A percentile compares a stretch with the other conserved stretches of the same genome.
phyloP scores from a whole-genome alignment of 2,329 filamentous ascomycete species.

The Fusarium foetens region DNA sequence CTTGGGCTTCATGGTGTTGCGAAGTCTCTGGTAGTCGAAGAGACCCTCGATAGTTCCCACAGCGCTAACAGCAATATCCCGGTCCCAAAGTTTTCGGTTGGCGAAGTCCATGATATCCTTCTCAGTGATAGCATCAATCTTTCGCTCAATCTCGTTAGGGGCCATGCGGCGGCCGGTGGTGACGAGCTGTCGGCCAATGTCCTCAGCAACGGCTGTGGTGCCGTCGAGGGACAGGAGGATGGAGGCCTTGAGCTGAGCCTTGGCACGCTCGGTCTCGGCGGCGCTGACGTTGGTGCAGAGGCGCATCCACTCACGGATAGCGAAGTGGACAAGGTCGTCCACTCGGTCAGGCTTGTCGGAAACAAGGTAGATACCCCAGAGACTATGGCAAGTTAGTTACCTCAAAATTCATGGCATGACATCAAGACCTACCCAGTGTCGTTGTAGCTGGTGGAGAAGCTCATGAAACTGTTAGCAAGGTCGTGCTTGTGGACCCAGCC shows the following conservation, averaged over 20 bases:
- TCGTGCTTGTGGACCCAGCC: slow-evolving; percentile 93
- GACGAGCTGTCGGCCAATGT: slow-evolving; percentile 98
- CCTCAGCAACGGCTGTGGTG: slow-evolving; percentile 96
- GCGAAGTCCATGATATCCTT: slow-evolving; percentile 98
- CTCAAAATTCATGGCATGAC: background rate
- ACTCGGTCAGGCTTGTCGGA: slow-evolving; percentile 87
- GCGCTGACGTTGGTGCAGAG: slow-evolving; percentile 88
- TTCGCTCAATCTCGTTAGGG: slow-evolving; percentile 93
- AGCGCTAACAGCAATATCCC: slow-evolving; percentile 92
- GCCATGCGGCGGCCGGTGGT: slow-evolving; percentile 93
- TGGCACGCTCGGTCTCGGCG: slow-evolving; percentile 96
- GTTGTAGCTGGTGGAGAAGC: slow-evolving; percentile 99
- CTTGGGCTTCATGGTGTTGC: slow-evolving; percentile 90
- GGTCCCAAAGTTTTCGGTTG: slow-evolving; percentile 95
- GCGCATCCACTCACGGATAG: slow-evolving; percentile 97
- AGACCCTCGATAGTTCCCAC: slow-evolving; percentile 92
- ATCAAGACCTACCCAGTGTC: slow-evolving; percentile 84
- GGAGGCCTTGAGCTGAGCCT: slow-evolving; percentile 98
- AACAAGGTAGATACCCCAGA: slow-evolving; percentile 99
- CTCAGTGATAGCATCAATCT: slow-evolving; percentile 87
- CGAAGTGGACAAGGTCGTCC: slow-evolving; percentile 98
- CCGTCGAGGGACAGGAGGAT: slow-evolving; percentile 97
- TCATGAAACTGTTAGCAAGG: slow-evolving; percentile 99
- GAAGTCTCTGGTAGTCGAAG: slow-evolving; percentile 80
- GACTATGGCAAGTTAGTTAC: slow-evolving; percentile 64